Base-by-base conservation (phyloP, 2,329 filamentous ascomycete genomes). In the Fusarium domesticum region DNA sequence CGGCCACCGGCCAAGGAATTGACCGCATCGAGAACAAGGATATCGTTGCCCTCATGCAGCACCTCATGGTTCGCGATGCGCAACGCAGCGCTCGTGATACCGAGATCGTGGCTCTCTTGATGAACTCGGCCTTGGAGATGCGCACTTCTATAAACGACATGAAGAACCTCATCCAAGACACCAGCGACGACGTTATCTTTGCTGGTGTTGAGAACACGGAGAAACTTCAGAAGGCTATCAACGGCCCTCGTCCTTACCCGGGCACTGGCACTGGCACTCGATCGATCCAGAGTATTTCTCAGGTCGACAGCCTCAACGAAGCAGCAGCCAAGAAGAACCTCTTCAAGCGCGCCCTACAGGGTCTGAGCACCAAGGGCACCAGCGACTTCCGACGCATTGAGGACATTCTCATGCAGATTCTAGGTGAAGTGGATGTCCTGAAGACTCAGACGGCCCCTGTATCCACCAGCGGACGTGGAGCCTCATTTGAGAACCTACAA, bases 11-110 rank as follows among this genome's bases (percentile, higher is more conserved):
- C 40, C 84, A 82, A 50, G 91, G 90, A 25, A 87, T 96, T 40
- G 91, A 97, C 55, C 80, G 85, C 37, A 97, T 98, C 39, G 86
- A 97, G 64, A 96, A 90, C 35, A 93, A 95, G 70, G 93, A 98
- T 62, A 95, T 98, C 58, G 87, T 98, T 52, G 89, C 92, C 18
- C 73, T 98, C 48, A 98, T 98, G 93, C 92, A 98, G 64, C 93
- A 98, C 67, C 83, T 98, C 51, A 97, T 95, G 64, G 93, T 97
- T 51, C 86, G 93, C 28, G 93, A 98, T 70, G 93, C 92, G 32
- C 92, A 97, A 70, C 85, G 93, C 47, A 97, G 93, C 68, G 93
- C 93, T 35, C 82, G 93, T 35, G 93, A 98, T 60, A 97, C 93
- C 0, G 93, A 98, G 68, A 96, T 98, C 43, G 75, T 98, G 15